Conservation (phyloP, 208 protist species). For the Phytomonas sp. region DNA sequence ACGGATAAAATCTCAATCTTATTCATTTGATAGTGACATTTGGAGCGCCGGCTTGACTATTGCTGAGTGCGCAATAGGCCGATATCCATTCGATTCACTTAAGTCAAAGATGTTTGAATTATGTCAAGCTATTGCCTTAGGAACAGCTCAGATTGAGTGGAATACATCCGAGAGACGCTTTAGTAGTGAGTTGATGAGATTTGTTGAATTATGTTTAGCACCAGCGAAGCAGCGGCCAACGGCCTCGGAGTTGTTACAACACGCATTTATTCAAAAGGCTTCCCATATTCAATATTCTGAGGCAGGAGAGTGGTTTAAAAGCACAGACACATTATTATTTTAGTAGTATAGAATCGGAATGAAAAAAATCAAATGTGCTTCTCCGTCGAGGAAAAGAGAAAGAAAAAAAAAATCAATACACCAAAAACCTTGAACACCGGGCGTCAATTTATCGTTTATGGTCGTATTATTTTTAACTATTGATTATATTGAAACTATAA, state of each 20-base stretch:
- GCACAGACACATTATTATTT: constrained; percentile 3
- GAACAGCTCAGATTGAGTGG: constrained; percentile 65
- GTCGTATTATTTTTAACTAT: neutral
- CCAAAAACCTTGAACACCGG: neutral
- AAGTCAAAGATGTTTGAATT: constrained; percentile 78
- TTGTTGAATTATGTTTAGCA: constrained; percentile 69
- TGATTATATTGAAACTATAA: neutral
- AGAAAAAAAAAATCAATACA: constrained; percentile 5
- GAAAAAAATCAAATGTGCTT: constrained; percentile 1
- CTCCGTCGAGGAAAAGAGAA: neutral
- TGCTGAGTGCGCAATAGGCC: constrained; percentile 76
- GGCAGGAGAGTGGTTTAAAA: constrained; percentile 54
- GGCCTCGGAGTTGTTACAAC: constrained; percentile 59
- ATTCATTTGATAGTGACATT: constrained; percentile 89
- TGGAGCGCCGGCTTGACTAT: constrained; percentile 89
- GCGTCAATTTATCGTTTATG: neutral
- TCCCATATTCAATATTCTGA: constrained; percentile 37
- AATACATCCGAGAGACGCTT: constrained; percentile 27
- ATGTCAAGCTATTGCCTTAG: constrained; percentile 63
- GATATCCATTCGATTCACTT: constrained; percentile 74
- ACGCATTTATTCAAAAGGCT: constrained; percentile 73
- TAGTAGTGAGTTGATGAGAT: constrained; percentile 60
- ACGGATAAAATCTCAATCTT: constrained; percentile 77
- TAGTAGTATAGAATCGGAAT: constrained; percentile 2
- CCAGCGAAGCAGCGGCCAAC: constrained; percentile 42